Percentiles rank a stretch among this genome's conserved stretches.
phyloP scores from a whole-genome alignment of 2,329 filamentous ascomycete species.

The Graphilbum fragrans region DNA sequence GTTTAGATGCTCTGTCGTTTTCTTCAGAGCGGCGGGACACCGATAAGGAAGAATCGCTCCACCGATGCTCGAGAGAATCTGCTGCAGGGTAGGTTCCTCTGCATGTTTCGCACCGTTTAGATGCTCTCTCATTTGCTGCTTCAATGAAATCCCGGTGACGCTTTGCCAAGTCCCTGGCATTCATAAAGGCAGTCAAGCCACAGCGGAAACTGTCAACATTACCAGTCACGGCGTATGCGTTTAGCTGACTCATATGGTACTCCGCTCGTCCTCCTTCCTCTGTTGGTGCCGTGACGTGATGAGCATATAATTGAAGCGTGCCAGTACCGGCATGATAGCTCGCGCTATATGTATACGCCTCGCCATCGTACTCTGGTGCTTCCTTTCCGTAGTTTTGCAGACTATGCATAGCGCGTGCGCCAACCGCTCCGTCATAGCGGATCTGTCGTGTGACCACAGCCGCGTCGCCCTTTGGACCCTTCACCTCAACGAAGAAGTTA shows the following conservation, averaged over 20 bases:
- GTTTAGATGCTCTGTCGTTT: too few relatives aligned
- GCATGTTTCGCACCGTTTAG: too few relatives aligned
- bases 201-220: conserved; percentile 17
- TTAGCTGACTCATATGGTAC: conserved; percentile 28
- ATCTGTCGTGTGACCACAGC: conserved; percentile 21
- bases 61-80: too few relatives aligned
- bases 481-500: conserved; percentile 29
- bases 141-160: conserved; percentile 21
- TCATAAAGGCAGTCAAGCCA: conserved; percentile 26
- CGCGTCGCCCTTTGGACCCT: conserved; percentile 19
- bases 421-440: conserved; percentile 23
- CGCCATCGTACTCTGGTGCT: conserved; percentile 22
- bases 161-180: conserved; percentile 24
- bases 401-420: conserved; percentile 22
- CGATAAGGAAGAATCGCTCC: too few relatives aligned
- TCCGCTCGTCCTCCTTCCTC: conserved; percentile 18
- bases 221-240: conserved; percentile 16
- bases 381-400: conserved; percentile 22
- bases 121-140: conserved; percentile 9
- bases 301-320: conserved; percentile 23
- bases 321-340: conserved; percentile 21
- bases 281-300: conserved; percentile 20
- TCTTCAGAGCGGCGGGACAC: too few relatives aligned
- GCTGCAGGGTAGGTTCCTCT: too few relatives aligned
- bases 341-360: conserved; percentile 24